These are phyloP conservation scores for Sugiyamaella valdiviana DNA, from an alignment of 805 yeast species.

Conservation along the genomic window DNA sequence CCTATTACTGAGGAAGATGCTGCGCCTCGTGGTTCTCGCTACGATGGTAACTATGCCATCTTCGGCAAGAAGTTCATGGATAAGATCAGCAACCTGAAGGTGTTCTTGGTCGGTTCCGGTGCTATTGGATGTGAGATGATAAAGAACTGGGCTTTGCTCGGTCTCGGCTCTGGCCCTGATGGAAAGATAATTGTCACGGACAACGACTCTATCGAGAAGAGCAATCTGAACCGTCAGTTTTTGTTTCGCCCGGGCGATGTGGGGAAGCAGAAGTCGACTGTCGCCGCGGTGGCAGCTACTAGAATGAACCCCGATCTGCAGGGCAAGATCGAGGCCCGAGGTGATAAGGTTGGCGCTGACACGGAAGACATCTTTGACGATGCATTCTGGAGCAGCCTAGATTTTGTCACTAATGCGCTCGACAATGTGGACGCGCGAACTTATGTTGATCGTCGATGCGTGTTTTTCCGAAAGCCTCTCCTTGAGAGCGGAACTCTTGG, in stretches of 20 bases:
- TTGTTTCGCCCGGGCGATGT: constrained; percentile 92
- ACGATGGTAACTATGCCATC: constrained; percentile 93
- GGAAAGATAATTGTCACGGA: constrained; percentile 86
- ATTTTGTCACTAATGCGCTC: constrained; percentile 91
- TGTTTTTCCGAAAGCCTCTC: constrained; percentile 82
- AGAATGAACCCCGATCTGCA: constrained; percentile 78
- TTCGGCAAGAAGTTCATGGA: constrained; percentile 78
- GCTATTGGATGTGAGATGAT: constrained; percentile 99
- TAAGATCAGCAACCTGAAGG: constrained; percentile 64
- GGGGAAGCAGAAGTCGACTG: constrained; percentile 83
- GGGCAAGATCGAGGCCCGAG: constrained; percentile 68
- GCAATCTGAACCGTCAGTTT: constrained; percentile 94
- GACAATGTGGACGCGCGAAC: constrained; percentile 98
- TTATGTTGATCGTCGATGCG: constrained; percentile 95
- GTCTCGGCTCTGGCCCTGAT: constrained; percentile 84
- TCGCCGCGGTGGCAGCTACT: constrained; percentile 78
- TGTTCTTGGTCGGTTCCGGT: constrained; percentile 94
- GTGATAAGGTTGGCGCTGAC: constrained; percentile 90
- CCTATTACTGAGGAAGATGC: constrained; percentile 62
- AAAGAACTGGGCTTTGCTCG: constrained; percentile 97
- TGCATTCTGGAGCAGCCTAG: constrained; percentile 74
- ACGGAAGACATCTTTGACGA: constrained; percentile 84
- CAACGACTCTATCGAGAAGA: constrained; percentile 90
- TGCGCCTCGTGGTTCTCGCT: constrained; percentile 71
- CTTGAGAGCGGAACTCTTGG: constrained; percentile 97